phyloP scores from a whole-genome alignment of 2,329 filamentous ascomycete species.

The Basipetospora sp. region DNA sequence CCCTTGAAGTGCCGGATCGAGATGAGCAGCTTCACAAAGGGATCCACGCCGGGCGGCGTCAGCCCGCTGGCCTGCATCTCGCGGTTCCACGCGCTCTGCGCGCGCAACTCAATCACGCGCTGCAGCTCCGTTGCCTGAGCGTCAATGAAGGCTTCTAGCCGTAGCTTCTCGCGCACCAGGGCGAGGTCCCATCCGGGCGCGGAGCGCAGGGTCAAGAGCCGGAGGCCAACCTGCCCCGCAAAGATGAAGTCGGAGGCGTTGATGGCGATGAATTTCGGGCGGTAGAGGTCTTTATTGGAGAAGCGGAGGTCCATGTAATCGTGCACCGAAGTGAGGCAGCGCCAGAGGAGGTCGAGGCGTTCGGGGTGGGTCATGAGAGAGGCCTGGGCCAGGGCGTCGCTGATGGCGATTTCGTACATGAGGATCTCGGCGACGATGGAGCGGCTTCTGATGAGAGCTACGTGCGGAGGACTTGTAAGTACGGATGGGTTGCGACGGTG shows the following conservation, averaged over 20 bases:
- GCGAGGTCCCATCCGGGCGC: slow-evolving; percentile 30
- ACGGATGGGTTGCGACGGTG: no score
- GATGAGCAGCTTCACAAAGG: slow-evolving; percentile 8
- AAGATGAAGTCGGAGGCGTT: slow-evolving; percentile 33
- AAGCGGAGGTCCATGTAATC: slow-evolving; percentile 26
- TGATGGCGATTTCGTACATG: slow-evolving; percentile 31
- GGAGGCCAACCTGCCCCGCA: slow-evolving; percentile 29
- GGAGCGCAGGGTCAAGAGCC: slow-evolving; percentile 29
- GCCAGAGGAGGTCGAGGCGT: slow-evolving; percentile 31
- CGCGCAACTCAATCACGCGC: slow-evolving; percentile 13
- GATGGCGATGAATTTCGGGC: slow-evolving; percentile 28
- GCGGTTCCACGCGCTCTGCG: slow-evolving; percentile 5
- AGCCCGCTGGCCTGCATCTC: slow-evolving; percentile 1
- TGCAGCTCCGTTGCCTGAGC: slow-evolving; percentile 18
- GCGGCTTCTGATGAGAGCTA: slow-evolving; percentile 27
- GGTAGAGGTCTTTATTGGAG: slow-evolving; percentile 16
- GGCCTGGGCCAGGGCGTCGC: slow-evolving; percentile 20
- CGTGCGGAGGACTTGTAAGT: no score
- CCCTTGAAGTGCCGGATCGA: slow-evolving; percentile 7
- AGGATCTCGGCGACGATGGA: slow-evolving; percentile 30
- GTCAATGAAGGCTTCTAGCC: slow-evolving; percentile 17
- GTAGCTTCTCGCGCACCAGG: slow-evolving; percentile 22
- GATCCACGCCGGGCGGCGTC: slow-evolving; percentile 5
- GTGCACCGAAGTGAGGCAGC: slow-evolving; percentile 25
- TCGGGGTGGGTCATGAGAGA: slow-evolving; percentile 21